phyloP scores from a whole-genome alignment of 2,329 filamentous ascomycete species.

The Beauveria sp. region DNA sequence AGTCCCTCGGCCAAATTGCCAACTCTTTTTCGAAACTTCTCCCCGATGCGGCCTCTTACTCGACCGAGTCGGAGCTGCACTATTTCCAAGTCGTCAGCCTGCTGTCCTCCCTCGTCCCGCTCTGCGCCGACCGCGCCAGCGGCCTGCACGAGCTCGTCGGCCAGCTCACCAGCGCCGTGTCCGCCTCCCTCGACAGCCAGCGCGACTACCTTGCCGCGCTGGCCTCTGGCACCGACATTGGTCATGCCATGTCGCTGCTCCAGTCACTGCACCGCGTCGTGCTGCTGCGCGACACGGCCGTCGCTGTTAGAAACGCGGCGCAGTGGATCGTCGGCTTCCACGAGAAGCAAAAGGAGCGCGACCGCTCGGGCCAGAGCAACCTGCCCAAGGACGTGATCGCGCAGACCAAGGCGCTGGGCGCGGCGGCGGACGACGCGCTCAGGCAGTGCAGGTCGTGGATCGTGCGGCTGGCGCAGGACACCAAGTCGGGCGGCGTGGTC shows the following conservation, averaged over 20 bases:
- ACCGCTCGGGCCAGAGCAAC: slow-evolving; percentile 30
- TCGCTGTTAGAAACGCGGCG: slow-evolving; percentile 23
- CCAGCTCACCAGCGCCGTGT: slow-evolving; percentile 21
- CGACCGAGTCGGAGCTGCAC: slow-evolving; percentile 34
- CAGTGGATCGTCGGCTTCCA: slow-evolving; percentile 29
- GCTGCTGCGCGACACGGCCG: slow-evolving; percentile 31
- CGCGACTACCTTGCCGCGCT: slow-evolving; percentile 13
- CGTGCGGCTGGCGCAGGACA: slow-evolving; percentile 22
- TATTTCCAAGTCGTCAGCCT: slow-evolving; percentile 38
- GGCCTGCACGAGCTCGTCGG: slow-evolving; percentile 19
- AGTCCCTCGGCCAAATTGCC: slow-evolving; percentile 34
- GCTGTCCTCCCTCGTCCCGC: slow-evolving; percentile 29
- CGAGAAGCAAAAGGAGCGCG: slow-evolving; percentile 32
- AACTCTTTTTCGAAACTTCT: slow-evolving; percentile 36
- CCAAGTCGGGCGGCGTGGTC: slow-evolving; percentile 20
- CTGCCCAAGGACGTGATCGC: slow-evolving; percentile 30
- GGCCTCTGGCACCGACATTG: slow-evolving; percentile 10
- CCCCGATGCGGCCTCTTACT: slow-evolving; percentile 19
- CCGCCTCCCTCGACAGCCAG: slow-evolving; percentile 21
- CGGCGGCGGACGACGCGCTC: slow-evolving; percentile 22
- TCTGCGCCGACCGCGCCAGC: slow-evolving; percentile 19
- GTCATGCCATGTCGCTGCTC: slow-evolving; percentile 19
- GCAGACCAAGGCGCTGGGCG: slow-evolving; percentile 27
- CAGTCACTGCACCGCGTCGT: slow-evolving; percentile 29
- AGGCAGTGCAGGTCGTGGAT: slow-evolving; percentile 26